Percentiles rank a stretch among this genome's conserved stretches.
Evolutionary conservation across 305 asterid species (phyloP).

Genomic region (Striga hermonthica): DNA sequence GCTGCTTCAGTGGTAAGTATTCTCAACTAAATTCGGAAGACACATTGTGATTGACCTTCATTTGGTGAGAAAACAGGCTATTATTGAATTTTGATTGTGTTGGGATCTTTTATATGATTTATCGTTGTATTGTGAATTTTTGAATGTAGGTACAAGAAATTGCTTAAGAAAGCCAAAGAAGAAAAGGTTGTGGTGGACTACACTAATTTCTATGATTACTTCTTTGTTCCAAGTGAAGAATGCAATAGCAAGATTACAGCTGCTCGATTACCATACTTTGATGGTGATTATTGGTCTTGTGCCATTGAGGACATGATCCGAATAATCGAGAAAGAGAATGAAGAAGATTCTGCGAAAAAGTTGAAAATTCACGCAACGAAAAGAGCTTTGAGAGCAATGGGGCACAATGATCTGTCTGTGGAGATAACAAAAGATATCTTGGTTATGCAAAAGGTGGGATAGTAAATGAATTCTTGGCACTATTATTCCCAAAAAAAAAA

Average conservation of each 20-base stretch:
- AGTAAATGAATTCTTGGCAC: too few relatives aligned
- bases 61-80: too few relatives aligned
- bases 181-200: constrained; percentile 54
- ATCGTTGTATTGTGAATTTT: too few relatives aligned
- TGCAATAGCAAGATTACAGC: constrained; percentile 56
- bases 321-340: constrained; percentile 39
- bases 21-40: too few relatives aligned
- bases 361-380: constrained; percentile 41
- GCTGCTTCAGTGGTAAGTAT: constrained; percentile 58
- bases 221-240: constrained; percentile 52
- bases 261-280: constrained; percentile 70
- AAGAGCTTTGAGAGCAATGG: constrained; percentile 59
- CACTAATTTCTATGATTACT: constrained; percentile 55
- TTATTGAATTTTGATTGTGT: too few relatives aligned
- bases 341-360: constrained; percentile 36
- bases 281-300: constrained; percentile 69
- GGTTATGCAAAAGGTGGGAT: constrained; percentile 65
- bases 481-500: constrained; percentile 2
- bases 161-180: constrained; percentile 56
- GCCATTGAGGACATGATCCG: constrained; percentile 47
- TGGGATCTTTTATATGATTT: too few relatives aligned
- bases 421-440: constrained; percentile 52
- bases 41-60: too few relatives aligned
- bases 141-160: constrained; percentile 62
- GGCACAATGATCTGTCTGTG: constrained; percentile 41